A percentile compares a stretch with the other conserved stretches of the same genome.
Evolutionary conservation across 169 alveolate genomes (phyloP).

Genomic region (Plasmodium gonderi): DNA sequence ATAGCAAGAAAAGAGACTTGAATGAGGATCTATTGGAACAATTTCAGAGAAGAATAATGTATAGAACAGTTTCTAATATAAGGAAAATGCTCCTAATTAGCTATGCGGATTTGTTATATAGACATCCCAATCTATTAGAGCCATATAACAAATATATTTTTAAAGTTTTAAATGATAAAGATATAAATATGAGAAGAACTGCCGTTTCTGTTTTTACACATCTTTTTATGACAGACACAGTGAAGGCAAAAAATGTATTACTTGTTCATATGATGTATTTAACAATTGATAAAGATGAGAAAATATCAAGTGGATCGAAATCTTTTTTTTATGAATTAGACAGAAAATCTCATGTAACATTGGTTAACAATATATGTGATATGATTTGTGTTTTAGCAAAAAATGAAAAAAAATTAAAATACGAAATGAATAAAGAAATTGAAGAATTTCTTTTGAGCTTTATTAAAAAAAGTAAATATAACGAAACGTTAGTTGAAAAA

Average conservation of each 20-base stretch:
- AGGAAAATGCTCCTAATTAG: constrained; percentile 82
- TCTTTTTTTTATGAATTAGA: constrained; percentile 79
- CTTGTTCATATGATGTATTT: constrained; percentile 83
- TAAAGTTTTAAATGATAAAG: constrained; percentile 77
- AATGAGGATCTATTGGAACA: not conserved
- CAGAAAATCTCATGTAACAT: constrained; percentile 40
- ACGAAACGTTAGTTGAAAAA: constrained; percentile 64
- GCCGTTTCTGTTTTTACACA: constrained; percentile 87
- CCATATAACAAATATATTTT: constrained; percentile 82
- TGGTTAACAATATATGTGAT: constrained; percentile 64
- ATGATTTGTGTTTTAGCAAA: constrained; percentile 53
- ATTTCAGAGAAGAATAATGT: constrained; percentile 10
- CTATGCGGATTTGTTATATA: constrained; percentile 84
- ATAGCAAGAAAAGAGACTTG: not conserved
- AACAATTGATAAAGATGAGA: constrained; percentile 78
- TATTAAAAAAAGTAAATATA: constrained; percentile 72
- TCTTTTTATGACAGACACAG: constrained; percentile 86
- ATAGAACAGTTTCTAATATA: constrained; percentile 41
- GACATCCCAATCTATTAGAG: constrained; percentile 86
- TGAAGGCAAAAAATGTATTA: constrained; percentile 83
- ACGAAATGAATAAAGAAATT: constrained; percentile 54
- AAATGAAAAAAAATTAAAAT: constrained; percentile 35
- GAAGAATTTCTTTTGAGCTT: constrained; percentile 29
- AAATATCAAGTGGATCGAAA: constrained; percentile 79
- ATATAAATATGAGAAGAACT: constrained; percentile 79